A percentile compares a stretch with the other conserved stretches of the same genome.
These are phyloP conservation scores for Coniochaeta prunicola DNA, from an alignment of 2,329 filamentous ascomycete species.

Conservation along the genomic window DNA sequence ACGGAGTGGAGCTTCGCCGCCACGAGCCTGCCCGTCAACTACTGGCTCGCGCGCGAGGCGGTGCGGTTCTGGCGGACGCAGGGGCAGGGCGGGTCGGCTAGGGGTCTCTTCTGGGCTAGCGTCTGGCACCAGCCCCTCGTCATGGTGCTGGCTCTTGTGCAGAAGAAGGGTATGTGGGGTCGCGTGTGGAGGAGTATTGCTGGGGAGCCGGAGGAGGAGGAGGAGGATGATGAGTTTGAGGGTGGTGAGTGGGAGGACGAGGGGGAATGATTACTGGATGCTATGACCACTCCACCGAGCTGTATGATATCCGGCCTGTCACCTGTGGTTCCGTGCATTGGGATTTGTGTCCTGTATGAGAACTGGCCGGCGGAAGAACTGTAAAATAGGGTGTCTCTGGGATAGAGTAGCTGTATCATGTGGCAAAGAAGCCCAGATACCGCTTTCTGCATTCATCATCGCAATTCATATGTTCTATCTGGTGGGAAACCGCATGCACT, in stretches of 20 bases:
- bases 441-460: not conserved
- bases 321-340: not conserved
- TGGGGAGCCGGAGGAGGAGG: conserved; percentile 49
- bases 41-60: conserved; percentile 77
- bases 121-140: conserved; percentile 92
- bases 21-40: conserved; percentile 75
- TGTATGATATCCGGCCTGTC: not conserved
- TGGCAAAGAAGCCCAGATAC: not conserved
- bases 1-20: conserved; percentile 81
- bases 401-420: not conserved
- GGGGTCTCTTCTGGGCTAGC: conserved; percentile 91
- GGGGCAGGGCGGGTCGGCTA: conserved; percentile 72
- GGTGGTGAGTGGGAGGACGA: conserved; percentile 33
- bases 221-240: conserved; percentile 32
- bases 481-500: not conserved
- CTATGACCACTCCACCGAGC: not conserved
- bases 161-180: conserved; percentile 90
- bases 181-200: conserved; percentile 67
- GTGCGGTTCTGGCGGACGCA: conserved; percentile 72
- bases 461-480: not conserved
- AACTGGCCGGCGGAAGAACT: not conserved
- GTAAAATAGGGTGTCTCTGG: not conserved
- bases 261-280: not conserved
- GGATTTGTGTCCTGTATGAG: not conserved
- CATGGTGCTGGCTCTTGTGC: conserved; percentile 80